Conservation (phyloP, 768 basidiomycete species). For the Xerocomellus intermedius region DNA sequence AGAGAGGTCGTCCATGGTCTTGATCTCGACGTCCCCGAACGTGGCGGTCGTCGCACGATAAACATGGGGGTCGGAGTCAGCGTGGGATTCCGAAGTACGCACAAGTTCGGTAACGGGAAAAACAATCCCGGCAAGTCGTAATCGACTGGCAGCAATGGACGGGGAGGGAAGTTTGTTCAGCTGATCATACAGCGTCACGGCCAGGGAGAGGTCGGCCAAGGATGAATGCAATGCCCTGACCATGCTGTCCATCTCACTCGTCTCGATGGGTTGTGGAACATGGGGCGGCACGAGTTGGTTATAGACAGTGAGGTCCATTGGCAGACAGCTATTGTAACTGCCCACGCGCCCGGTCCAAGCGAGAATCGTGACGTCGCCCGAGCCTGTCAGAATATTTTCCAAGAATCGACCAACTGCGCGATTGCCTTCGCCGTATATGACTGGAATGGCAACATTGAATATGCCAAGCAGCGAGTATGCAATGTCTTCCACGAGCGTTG, state of each 20-base stretch:
- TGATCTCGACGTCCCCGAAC: constrained; percentile 2
- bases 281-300: not conserved
- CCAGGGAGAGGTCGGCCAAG: not conserved
- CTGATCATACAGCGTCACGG: not conserved
- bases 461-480: constrained; percentile 13
- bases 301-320: not conserved
- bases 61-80: not conserved
- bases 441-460: not conserved
- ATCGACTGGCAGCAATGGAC: not conserved
- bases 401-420: constrained; percentile 5
- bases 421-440: constrained; percentile 10
- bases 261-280: not conserved
- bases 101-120: not conserved
- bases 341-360: constrained; percentile 4
- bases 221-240: not conserved
- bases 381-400: constrained; percentile 4
- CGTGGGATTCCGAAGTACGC: too few relatives aligned
- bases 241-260: not conserved
- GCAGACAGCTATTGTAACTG: constrained; percentile 4
- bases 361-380: not conserved
- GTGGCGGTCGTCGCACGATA: not conserved
- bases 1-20: not conserved
- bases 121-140: constrained; percentile 3
- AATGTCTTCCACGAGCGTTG: constrained; percentile 1
- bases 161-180: not conserved